Evolutionary conservation across 208 protist genomes (phyloP).

Genomic region (Trypanosoma scelopori): DNA sequence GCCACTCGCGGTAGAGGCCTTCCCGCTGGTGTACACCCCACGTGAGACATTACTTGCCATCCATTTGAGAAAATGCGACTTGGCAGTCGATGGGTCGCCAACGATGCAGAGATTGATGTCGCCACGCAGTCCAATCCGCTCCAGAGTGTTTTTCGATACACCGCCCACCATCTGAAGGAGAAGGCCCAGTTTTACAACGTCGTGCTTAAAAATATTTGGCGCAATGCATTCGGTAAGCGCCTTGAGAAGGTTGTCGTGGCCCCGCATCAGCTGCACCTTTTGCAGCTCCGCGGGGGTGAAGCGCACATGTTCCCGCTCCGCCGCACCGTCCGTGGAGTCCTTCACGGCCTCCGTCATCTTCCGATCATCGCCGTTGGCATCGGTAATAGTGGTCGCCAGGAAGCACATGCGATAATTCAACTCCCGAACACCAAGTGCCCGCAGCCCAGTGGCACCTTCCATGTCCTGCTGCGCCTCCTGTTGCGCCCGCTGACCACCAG

Average conservation of each 20-base stretch:
- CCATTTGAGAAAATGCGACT: slow-evolving; percentile 99
- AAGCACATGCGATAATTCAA: slow-evolving; percentile 98
- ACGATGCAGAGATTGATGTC: slow-evolving; percentile 99
- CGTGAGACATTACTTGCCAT: slow-evolving; percentile 93
- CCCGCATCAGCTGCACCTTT: slow-evolving; percentile 81
- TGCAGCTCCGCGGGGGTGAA: slow-evolving; percentile 76
- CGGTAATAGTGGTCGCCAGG: slow-evolving; percentile 94
- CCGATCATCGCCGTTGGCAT: slow-evolving; percentile 76
- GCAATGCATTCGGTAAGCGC: slow-evolving; percentile 89
- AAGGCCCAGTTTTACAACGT: slow-evolving; percentile 98
- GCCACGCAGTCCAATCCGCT: slow-evolving; percentile 94
- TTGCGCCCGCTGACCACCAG: slow-evolving; percentile 70
- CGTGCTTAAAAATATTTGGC: slow-evolving; percentile 97
- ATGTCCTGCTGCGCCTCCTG: slow-evolving; percentile 81
- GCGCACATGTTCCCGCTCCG: slow-evolving; percentile 43
- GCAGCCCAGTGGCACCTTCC: slow-evolving; percentile 96
- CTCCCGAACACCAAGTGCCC: slow-evolving; percentile 96
- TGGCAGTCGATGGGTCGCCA: slow-evolving; percentile 99
- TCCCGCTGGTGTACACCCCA: slow-evolving; percentile 98
- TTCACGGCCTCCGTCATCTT: slow-evolving; percentile 87
- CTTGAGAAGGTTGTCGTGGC: slow-evolving; percentile 80
- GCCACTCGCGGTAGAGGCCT: slow-evolving; percentile 96
- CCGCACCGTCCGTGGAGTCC: slow-evolving; percentile 48
- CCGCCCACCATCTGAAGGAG: slow-evolving; percentile 99
- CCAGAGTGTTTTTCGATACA: slow-evolving; percentile 97